Evolutionary conservation across 2,329 filamentous ascomycete species (phyloP), one percentile per base, ranked within the genome.

Genomic region (Tolypocladium endophyticum): DNA sequence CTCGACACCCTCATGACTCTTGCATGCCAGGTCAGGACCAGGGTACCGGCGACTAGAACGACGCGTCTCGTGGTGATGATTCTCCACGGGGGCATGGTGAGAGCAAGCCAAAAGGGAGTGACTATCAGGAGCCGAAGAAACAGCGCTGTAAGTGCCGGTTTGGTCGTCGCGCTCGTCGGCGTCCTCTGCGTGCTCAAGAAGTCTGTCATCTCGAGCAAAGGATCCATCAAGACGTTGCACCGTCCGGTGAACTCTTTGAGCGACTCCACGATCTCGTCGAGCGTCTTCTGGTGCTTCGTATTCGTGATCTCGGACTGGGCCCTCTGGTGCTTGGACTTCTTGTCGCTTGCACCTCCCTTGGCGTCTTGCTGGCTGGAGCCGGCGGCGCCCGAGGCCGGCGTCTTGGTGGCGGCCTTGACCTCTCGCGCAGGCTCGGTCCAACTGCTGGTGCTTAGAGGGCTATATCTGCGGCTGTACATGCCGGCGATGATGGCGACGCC

Each of bases 221-320:
- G 94, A 67, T 97, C 92, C 57, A 97, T 81, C 23, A 99, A 78
- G 58, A 96, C 88, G 72, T 97, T 96, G 74, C 94, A 97, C 56
- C 94, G 84, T 6, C 88, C 89, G 0, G 93, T 97, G 66, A 99
- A 90, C 64, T 92, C 86, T 71, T 92, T 91, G 53, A 99, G 77
- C 0, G 90, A 96, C 67, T 97, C 92, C 60, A 99, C 89, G 62
- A 99, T 99, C 76, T 99, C 94, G 71, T 99, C 94, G 58, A 99
- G 76, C 57, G 92, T 97, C 78, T 97, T 97, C 69, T 96, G 90
- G 67, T 94, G 90, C 61, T 88, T 87, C 50, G 87, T 87, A 62
- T 82, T 86, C 8, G 81, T 84, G 20, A 75, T 70, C 67, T 91
- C 89, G 11, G 79, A 81, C 41, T 73, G 70, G 25, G 74, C 75